Base-by-base conservation (phyloP, 129 eudicot genomes). In the Tagetes patula region DNA sequence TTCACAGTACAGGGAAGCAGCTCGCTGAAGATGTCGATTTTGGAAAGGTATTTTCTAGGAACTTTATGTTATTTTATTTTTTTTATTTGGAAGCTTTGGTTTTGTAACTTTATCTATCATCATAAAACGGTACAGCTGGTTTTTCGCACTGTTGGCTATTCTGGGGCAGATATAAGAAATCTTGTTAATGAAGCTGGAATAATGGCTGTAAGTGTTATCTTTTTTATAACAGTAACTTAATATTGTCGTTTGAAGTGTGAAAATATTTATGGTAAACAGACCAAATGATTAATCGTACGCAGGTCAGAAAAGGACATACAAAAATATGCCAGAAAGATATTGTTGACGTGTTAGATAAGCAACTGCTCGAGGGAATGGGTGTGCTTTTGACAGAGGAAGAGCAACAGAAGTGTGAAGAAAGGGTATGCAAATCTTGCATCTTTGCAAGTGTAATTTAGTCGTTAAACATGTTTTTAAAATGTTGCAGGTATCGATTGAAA, bases 371-470 rank as follows among this genome's bases (percentile, higher is more conserved):
- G 85, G 97, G 96, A 62, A 90, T 90, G 96, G 96, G 96, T 58
- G 96, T 94, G 82, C 96, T 94, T 60, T 85, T 94, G 65, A 94
- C 96, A 10, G 98, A 87, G 72, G 98, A 94, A 82, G 98, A 94
- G 81, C 98, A 86, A 75, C 96, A 80, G 78, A 94, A 86, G 74
- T 78, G 90, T 70, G 96, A 90, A 88, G 83, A 84, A 86, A 84
- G 85, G 65, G 98, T 90, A 88, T 13, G 91, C 56, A 46, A 42
- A n/a, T 55, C 43, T 27, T 5, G 5, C 41, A 33, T 49, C 11
- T 55, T 65, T 79, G 61, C 14, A 69, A 68, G 81, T 54, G 74
- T 59, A 45, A 20, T 67, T 43, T 69, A 54, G 50, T 78, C 67
- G 30, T 59, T 41, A 49, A 41, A 40, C 47, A 49, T 75, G n/a